Evolutionary conservation across 1,284 basidiomycete genomes (phyloP), one percentile per base, ranked within the genome.

Genomic region (Pseudozyma tsukubaensis): DNA sequence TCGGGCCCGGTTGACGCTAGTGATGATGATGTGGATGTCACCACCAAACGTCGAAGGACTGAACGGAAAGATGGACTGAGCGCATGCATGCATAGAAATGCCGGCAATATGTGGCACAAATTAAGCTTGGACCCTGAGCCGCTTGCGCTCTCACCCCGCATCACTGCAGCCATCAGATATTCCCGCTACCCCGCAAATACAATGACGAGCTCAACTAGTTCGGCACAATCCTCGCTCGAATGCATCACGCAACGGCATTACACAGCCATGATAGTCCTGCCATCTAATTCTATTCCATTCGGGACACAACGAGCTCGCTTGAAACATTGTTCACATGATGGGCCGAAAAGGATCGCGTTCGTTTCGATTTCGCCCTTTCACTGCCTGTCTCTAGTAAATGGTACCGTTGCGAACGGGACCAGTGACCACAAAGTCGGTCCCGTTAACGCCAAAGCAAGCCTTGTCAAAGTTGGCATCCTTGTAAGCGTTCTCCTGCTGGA

Each of bases 381-480:
- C 50, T 40, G 7, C 14, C 9, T 37, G 13, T n/a, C 19, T 44
- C 50, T 64, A 67, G 47, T 68, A 64, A 13, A 80, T 37, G 5
- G 76, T 76, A 9, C 79, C 79, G 39, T 77, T 74, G 29, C 59
- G 42, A 0, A 76, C 76, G 14, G 78, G 72, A 11, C 69, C 68
- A 14, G 76, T 76, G 43, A 80, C 54, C 19, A 49, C 50, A 54
- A 73, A 80, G 63, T 81, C 78, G 24, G 78, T 79, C 11, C 78
- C 78, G 35, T 80, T 80, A 12, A 45, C 48, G 3, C 78, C 79
- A 32, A 73, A 78, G 67, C 81, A 83, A 12, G 76, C 77, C 49
- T 64, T 56, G 39, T 78, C 62, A 47, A 81, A 83, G 69, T 79
- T 77, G 32, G 77, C 74, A 16, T 72, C 75, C 58, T 79, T 61